Conservation (phyloP, 768 basidiomycete genomes). For the Naganishia randhawae region DNA sequence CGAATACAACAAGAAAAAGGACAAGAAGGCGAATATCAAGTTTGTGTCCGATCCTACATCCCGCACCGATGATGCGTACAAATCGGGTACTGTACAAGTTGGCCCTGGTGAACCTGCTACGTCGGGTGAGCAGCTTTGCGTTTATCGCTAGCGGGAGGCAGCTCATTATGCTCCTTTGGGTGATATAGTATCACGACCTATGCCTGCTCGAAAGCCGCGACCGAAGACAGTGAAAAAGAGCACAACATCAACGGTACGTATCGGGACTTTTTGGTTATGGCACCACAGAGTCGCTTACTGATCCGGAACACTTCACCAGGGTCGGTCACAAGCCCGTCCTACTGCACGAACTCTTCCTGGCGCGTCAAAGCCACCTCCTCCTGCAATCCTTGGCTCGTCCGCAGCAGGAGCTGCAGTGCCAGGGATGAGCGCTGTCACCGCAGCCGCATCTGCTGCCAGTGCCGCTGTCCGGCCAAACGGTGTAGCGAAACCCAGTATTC, state of each 20-base stretch:
- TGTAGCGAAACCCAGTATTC: conserved; percentile 37
- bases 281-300: not conserved
- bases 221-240: conserved; percentile 68
- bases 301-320: conserved; percentile 44
- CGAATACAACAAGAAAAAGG: conserved; percentile 93
- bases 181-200: conserved; percentile 63
- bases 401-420: conserved; percentile 5
- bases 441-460: conserved; percentile 45
- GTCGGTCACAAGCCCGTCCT: conserved; percentile 52
- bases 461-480: conserved; percentile 42
- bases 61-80: conserved; percentile 74
- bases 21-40: conserved; percentile 82
- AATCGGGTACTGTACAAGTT: conserved; percentile 85
- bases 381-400: conserved; percentile 56
- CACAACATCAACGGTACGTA: conserved; percentile 26
- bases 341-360: conserved; percentile 46
- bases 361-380: conserved; percentile 62
- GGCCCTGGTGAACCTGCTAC: conserved; percentile 78
- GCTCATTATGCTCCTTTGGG: not conserved
- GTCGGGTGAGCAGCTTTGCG: conserved; percentile 54
- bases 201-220: conserved; percentile 84
- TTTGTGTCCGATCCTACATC: conserved; percentile 85
- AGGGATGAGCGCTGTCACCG: conserved; percentile 50
- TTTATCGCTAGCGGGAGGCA: not conserved
- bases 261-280: conserved; percentile 7